Evolutionary conservation across 495 filamentous ascomycete genomes (phyloP).

Genomic region (Penicillium waksmanii): DNA sequence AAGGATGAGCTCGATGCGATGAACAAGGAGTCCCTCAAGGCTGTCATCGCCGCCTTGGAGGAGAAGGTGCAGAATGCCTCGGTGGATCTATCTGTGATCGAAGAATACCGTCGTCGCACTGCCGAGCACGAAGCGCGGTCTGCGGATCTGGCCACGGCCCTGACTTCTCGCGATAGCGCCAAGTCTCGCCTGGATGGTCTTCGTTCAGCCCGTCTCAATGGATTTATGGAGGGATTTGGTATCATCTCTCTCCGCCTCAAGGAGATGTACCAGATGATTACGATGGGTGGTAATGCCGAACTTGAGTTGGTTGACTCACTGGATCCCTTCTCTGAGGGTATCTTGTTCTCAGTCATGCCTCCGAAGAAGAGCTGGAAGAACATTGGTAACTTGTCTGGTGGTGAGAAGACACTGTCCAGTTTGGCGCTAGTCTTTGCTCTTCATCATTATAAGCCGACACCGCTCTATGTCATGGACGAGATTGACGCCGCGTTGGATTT

Average conservation of each 20-base stretch:
- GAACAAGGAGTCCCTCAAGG: conserved; percentile 84
- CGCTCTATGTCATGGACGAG: conserved; percentile 99
- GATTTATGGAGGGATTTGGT: conserved; percentile 98
- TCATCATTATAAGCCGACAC: conserved; percentile 97
- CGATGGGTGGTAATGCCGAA: conserved; percentile 98
- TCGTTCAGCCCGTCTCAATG: conserved; percentile 83
- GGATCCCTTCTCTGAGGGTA: conserved; percentile 96
- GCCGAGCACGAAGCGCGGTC: conserved; percentile 84
- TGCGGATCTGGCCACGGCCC: conserved; percentile 74
- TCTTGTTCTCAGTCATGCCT: conserved; percentile 96
- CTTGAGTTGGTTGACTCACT: conserved; percentile 93
- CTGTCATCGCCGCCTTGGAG: conserved; percentile 85
- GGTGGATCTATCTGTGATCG: conserved; percentile 88
- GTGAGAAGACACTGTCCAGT: conserved; percentile 95
- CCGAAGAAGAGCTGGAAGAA: conserved; percentile 99
- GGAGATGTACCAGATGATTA: conserved; percentile 99
- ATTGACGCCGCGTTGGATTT: conserved; percentile 99
- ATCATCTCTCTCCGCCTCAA: conserved; percentile 94
- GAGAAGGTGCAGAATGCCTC: conserved; percentile 89
- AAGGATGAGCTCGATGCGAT: conserved; percentile 92
- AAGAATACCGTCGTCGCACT: conserved; percentile 88
- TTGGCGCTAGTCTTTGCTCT: conserved; percentile 94
- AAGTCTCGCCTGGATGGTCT: conserved; percentile 92
- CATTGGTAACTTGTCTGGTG: conserved; percentile 90
- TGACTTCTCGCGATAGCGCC: conserved; percentile 76